Percentiles rank a stretch among this genome's conserved stretches.
Conservation (phyloP, 495 filamentous ascomycete species). For the Penicillium lividum region DNA sequence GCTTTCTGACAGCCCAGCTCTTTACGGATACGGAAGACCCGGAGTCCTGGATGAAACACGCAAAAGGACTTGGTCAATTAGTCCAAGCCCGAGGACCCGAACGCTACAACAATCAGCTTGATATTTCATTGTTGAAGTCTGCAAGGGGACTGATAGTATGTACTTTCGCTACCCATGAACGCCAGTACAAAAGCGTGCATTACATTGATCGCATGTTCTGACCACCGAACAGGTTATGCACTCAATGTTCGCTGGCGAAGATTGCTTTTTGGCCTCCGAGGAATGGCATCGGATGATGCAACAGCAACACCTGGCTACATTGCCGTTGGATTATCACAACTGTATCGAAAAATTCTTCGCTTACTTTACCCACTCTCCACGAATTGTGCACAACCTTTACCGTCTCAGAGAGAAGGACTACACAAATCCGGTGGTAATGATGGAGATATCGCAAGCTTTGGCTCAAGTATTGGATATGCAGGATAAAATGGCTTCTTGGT, state of each 20-base stretch:
- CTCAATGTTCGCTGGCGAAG: conserved; percentile 35
- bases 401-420: conserved; percentile 23
- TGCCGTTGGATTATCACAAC: conserved; percentile 18
- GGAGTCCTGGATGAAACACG: conserved; percentile 41
- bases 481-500: conserved; percentile 26
- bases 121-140: conserved; percentile 30
- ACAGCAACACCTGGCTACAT: conserved; percentile 20
- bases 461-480: conserved; percentile 27
- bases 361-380: conserved; percentile 32
- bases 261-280: conserved; percentile 32
- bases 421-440: conserved; percentile 12
- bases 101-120: conserved; percentile 30
- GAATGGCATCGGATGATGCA: conserved; percentile 37
- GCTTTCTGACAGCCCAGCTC: conserved; percentile 21
- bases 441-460: conserved; percentile 21
- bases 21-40: conserved; percentile 35
- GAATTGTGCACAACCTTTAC: conserved; percentile 34
- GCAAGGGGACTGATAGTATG: conserved; percentile 36
- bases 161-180: not conserved
- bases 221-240: conserved; percentile 33
- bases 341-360: conserved; percentile 35
- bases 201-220: not conserved
- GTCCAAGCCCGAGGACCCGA: conserved; percentile 28
- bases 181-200: not conserved
- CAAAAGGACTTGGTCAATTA: conserved; percentile 35